phyloP scores from a whole-genome alignment of 1,284 basidiomycete genomes.

The Cutaneotrichosporon sp. region DNA sequence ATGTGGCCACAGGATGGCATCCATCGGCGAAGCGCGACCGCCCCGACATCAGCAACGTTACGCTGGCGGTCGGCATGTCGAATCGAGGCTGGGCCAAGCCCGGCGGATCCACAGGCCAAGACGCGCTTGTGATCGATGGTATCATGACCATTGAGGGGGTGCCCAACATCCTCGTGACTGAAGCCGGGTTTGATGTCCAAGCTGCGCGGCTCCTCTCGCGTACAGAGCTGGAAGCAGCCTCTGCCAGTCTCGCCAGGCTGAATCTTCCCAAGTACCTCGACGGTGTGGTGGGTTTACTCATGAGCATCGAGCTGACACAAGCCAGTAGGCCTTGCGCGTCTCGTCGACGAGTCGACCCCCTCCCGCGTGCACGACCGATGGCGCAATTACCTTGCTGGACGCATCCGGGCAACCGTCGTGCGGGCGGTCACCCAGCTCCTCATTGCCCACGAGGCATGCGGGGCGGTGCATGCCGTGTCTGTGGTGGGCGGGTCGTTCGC shows the following conservation, averaged over 20 bases:
- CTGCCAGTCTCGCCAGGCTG: not conserved
- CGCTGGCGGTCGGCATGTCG: not conserved
- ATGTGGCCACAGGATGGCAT: not conserved
- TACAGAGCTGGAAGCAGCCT: not conserved
- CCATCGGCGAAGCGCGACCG: no score
- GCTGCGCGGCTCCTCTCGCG: not conserved
- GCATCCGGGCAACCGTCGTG: not conserved
- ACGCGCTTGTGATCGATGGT: not conserved
- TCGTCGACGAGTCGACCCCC: no score
- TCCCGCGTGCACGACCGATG: no score
- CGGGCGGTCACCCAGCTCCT: not conserved
- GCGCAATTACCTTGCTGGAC: no score
- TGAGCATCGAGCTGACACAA: not conserved
- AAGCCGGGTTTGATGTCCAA: not conserved
- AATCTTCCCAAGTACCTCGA: not conserved
- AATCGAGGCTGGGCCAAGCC: not conserved
- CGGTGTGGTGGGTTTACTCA: not conserved
- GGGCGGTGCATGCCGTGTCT: not conserved
- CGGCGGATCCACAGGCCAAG: not conserved
- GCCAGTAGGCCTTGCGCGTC: not conserved
- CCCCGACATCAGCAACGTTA: not conserved
- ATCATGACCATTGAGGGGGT: not conserved
- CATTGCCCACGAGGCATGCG: not conserved
- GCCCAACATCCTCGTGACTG: not conserved
- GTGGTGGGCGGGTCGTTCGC: not conserved